Evolutionary conservation across 2,329 filamentous ascomycete species (phyloP).

Genomic region (Verticillium isaacii): DNA sequence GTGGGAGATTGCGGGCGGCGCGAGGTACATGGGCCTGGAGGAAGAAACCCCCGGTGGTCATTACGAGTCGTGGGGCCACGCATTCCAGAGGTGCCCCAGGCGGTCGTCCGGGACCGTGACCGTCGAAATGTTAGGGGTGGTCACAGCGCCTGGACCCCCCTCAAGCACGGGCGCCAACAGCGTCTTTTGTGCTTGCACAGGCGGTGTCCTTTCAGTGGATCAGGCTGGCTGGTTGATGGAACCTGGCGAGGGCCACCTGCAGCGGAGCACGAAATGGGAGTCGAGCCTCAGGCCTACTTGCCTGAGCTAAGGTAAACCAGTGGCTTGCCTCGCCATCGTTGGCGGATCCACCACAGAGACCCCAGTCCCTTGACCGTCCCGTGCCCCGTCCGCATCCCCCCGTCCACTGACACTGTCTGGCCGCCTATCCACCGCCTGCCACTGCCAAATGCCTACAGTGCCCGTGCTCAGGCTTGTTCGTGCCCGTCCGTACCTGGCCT

Average conservation of each 20-base stretch:
- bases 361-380: neutral
- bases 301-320: neutral
- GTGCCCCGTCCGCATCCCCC: neutral
- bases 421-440: neutral
- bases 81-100: neutral
- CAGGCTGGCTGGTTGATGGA: neutral
- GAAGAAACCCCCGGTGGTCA: neutral
- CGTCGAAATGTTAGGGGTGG: neutral
- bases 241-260: neutral
- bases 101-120: neutral
- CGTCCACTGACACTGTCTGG: neutral
- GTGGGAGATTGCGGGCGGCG: slow-evolving; percentile 12
- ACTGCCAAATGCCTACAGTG: neutral
- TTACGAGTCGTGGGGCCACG: neutral
- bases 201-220: neutral
- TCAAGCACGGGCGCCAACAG: neutral
- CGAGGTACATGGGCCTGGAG: slow-evolving; percentile 5
- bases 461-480: neutral
- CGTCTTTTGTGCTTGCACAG: neutral
- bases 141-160: neutral
- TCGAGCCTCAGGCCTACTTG: neutral
- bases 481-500: neutral
- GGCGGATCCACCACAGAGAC: neutral
- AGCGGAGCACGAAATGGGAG: neutral
- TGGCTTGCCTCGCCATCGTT: neutral